Conservation (phyloP, 352 stramenopile species). For the Pythium brassicae region DNA sequence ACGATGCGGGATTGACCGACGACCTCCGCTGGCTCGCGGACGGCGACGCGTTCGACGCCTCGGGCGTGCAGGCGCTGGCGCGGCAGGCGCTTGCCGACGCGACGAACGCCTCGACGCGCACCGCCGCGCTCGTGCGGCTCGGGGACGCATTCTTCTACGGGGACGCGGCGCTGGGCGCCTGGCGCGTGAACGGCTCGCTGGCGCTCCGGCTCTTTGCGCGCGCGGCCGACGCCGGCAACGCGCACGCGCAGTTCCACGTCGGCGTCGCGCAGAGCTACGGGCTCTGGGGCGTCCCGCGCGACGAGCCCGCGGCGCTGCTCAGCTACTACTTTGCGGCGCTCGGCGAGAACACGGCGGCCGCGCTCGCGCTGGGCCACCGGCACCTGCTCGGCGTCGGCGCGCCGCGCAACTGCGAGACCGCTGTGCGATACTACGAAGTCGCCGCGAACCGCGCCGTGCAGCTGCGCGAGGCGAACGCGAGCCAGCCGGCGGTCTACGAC, state of each 20-base stretch:
- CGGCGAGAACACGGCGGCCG: constrained; percentile 50
- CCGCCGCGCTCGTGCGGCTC: constrained; percentile 59
- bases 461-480: constrained; percentile 53
- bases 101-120: constrained; percentile 16
- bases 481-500: constrained; percentile 63
- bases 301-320: constrained; percentile 63
- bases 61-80: constrained; percentile 32
- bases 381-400: constrained; percentile 71
- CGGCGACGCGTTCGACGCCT: background rate
- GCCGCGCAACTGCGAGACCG: constrained; percentile 78
- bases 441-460: constrained; percentile 76
- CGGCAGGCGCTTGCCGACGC: constrained; percentile 36
- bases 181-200: constrained; percentile 59
- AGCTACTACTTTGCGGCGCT: constrained; percentile 86
- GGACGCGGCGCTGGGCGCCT: constrained; percentile 50
- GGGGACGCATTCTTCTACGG: constrained; percentile 79
- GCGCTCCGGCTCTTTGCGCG: constrained; percentile 63
- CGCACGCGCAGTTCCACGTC: constrained; percentile 79
- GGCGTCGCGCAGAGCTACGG: constrained; percentile 82
- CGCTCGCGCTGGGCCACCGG: constrained; percentile 76
- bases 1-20: no score
- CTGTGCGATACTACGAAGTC: constrained; percentile 87
- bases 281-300: constrained; percentile 63
- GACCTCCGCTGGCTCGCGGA: background rate
- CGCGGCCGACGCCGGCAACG: constrained; percentile 49